These are phyloP conservation scores for Conoideocrella luteorostrata DNA, from an alignment of 2,329 filamentous ascomycete species.

Conservation along the genomic window DNA sequence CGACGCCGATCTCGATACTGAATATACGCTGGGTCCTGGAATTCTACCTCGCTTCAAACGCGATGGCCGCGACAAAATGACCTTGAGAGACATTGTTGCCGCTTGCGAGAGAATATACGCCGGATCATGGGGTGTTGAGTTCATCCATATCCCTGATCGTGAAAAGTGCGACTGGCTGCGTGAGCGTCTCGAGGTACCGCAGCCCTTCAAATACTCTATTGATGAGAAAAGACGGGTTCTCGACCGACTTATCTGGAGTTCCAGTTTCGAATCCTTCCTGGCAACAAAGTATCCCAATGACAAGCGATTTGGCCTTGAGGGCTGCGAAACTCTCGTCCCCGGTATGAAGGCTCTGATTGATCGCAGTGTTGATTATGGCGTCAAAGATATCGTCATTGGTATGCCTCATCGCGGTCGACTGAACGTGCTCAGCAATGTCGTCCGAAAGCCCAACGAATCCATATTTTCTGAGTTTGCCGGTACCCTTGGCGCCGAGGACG, in stretches of 20 bases:
- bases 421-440: constrained; percentile 96
- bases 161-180: constrained; percentile 98
- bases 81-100: constrained; percentile 84
- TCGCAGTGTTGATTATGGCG: constrained; percentile 93
- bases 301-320: constrained; percentile 97
- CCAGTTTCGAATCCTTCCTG: constrained; percentile 92
- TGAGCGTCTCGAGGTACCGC: constrained; percentile 87
- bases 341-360: constrained; percentile 99
- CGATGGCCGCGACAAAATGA: constrained; percentile 90
- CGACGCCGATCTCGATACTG: constrained; percentile 86
- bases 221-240: constrained; percentile 98
- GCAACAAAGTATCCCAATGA: constrained; percentile 99
- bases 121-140: constrained; percentile 95
- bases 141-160: constrained; percentile 96
- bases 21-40: constrained; percentile 87
- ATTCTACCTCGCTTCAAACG: constrained; percentile 92
- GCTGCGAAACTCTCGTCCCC: constrained; percentile 91
- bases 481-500: constrained; percentile 77
- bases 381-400: constrained; percentile 98
- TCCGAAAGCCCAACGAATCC: constrained; percentile 97
- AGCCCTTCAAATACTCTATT: constrained; percentile 93
- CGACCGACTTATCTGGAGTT: constrained; percentile 97
- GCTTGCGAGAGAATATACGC: constrained; percentile 95
- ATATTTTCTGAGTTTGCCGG: constrained; percentile 99
- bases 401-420: constrained; percentile 99